Conservation (phyloP, 202 grass and related monocot species). For the Elaeis oleifera region DNA sequence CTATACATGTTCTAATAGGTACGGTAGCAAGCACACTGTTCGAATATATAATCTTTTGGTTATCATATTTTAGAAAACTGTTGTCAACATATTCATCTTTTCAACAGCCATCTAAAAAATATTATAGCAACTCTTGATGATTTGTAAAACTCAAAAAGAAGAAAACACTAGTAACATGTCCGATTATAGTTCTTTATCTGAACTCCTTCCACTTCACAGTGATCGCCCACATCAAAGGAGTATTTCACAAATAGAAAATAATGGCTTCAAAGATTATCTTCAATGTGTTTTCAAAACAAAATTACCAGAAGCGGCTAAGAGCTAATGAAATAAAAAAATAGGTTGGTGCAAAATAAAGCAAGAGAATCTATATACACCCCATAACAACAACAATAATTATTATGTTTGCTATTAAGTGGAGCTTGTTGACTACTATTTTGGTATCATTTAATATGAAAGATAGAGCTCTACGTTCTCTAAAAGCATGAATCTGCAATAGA, state of each 20-base stretch:
- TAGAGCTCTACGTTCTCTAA: conserved; percentile 74
- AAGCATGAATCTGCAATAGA: too few species aligned
- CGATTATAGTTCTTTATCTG: conserved; percentile 30
- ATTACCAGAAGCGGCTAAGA: conserved; percentile 66
- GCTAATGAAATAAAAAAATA: conserved; percentile 71
- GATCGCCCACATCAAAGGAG: conserved; percentile 82
- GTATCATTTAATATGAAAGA: conserved; percentile 76
- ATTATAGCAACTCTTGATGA: not conserved
- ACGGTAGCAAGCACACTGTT: too few species aligned
- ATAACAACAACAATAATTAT: conserved; percentile 25
- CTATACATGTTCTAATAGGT: too few species aligned
- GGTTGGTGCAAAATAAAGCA: conserved; percentile 61
- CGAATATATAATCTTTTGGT: conserved; percentile 1
- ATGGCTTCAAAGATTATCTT: conserved; percentile 84
- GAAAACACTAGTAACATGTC: not conserved
- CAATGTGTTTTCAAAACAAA: conserved; percentile 87
- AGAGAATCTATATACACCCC: conserved; percentile 50
- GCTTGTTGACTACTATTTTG: conserved; percentile 79
- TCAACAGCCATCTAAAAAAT: conserved; percentile 61
- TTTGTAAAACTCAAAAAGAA: not conserved
- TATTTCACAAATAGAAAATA: conserved; percentile 71
- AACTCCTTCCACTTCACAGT: conserved; percentile 56
- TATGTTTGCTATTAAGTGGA: conserved; percentile 58
- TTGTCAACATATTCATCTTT: conserved; percentile 95
- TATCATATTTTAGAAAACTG: not conserved